Base-by-base conservation (phyloP, 257 asterid genomes). In the Ehretia macrophylla region DNA sequence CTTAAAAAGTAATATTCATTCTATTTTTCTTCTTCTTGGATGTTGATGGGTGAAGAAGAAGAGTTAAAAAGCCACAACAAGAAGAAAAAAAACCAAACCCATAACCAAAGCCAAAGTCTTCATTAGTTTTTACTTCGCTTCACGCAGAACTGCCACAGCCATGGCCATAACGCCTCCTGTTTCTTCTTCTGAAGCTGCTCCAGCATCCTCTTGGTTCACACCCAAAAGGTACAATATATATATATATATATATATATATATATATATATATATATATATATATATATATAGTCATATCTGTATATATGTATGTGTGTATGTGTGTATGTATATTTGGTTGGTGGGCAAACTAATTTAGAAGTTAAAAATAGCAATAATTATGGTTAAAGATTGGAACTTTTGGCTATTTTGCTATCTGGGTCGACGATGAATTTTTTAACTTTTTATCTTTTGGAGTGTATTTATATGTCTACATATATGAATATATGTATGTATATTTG, bases 151-250 rank as follows among this genome's bases (percentile, higher is more conserved):
- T 10, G 47, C 16, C 16, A 42, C 12, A 42, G 35, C 6, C 35
- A 42, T 42, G 47, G 47, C 47, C 47, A 42, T 42, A 10, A 10
- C 47, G 2, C 3, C 47, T 42, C 47, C 12, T 42, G 8, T 42
- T 2, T 10, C 47, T 10, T 42, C 47, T 2, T 42, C 69, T 58
- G 13, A 77, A n/a, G 55, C 65, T 50, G 60, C 56, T 57, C 13
- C 74, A 8, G 65, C 71, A n/a, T 81, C 83, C 66, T 82, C 89
- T 46, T 82, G 94, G 89, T 78, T 80, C 67, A 83, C 94, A 47
- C 79, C 87, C 11, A 80, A 83, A 74, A 83, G 85, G 94, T 85
- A 21, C 10, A 2, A 8, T 19, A 18, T 18, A 18, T 19, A 13
- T 50, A 4, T 8, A 5, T 3, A 48, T 50, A n/a, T 5, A 12